Conservation (phyloP, 805 yeast genomes). For the Candida takata region DNA sequence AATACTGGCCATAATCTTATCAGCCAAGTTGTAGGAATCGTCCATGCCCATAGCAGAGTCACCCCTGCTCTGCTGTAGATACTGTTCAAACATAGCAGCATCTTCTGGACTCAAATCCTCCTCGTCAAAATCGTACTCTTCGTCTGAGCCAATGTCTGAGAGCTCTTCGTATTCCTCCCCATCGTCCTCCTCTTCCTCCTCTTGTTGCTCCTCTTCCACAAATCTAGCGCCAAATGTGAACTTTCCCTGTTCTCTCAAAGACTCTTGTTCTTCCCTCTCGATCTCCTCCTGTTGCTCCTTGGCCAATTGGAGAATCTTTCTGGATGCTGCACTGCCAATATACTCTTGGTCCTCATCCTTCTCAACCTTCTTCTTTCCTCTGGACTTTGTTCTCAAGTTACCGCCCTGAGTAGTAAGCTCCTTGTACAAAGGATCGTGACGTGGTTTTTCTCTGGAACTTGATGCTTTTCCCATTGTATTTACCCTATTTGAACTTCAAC, state of each 20-base stretch:
- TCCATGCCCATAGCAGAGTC: slow-evolving; percentile 21
- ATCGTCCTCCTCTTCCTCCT: slow-evolving; percentile 30
- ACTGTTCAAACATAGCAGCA: slow-evolving; percentile 75
- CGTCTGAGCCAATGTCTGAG: slow-evolving; percentile 39
- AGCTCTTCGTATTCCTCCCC: slow-evolving; percentile 34
- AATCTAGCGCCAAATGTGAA: slow-evolving; percentile 27
- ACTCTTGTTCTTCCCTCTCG: slow-evolving; percentile 51
- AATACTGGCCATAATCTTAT: slow-evolving; percentile 86
- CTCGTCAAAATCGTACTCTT: slow-evolving; percentile 51
- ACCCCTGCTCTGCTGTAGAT: slow-evolving; percentile 40
- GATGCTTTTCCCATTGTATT: slow-evolving; percentile 61
- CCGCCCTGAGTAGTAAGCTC: slow-evolving; percentile 77
- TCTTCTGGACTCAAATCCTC: slow-evolving; percentile 73
- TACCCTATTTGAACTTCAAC: too few species aligned
- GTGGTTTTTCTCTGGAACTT: slow-evolving; percentile 47
- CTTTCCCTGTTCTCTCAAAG: slow-evolving; percentile 23
- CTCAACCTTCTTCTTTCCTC: slow-evolving; percentile 31
- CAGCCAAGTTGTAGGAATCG: slow-evolving; percentile 69
- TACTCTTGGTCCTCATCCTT: slow-evolving; percentile 49
- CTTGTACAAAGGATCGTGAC: slow-evolving; percentile 76
- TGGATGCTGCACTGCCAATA: slow-evolving; percentile 75
- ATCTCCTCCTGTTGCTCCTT: slow-evolving; percentile 89
- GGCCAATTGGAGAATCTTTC: slow-evolving; percentile 84
- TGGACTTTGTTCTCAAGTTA: slow-evolving; percentile 41
- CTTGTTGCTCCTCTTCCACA: slow-evolving; percentile 51